Evolutionary conservation across 805 yeast species (phyloP), one percentile per base, ranked within the genome.

Genomic region (Candida michaelii): DNA sequence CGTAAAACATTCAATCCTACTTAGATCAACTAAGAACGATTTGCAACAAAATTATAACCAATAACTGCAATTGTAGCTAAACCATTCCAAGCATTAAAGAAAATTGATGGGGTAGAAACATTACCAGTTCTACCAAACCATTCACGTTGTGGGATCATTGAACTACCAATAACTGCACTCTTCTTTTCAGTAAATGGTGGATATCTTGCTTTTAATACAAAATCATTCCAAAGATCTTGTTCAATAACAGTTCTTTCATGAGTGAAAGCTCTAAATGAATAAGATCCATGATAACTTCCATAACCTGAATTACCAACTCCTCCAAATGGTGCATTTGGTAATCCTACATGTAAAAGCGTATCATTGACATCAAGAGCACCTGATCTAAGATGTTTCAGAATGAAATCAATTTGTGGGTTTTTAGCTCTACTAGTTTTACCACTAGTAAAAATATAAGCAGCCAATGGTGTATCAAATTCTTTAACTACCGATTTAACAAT

Each of bases 291-390:
- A 63, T 89, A 89, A 25, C 74, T 65, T 9, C 97, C 97, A 44
- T 70, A 67, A 1, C 98, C 98, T 0, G 96, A 87, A 12, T 59
- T 59, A 11, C 97, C 97, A 43, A 90, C 66, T 17, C 98, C 98
- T 25, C 98, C 98, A 63, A 90, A 91, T 18, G 97, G 97, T 3
- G 87, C 78, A 37, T 73, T 72, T 5, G 71, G 45, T 40, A 85
- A 71, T 1, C 80, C 90, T 32, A 79, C 88, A 48, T 89, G 95
- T 54, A 86, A 47, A 36, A 88, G 39, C 0, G 82, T 73, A 50
- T 89, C 97, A 57, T 89, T 88, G 47, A 86, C 67, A 36, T 79
- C 60, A 11, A 80, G 68, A 3, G 79, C 84, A 19, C 97, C 97
- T 0, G 93, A 83, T 55, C 95, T 76, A 17, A 88, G 66, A 8